phyloP scores from a whole-genome alignment of 345 rosid genomes.

The Populus euphratica region DNA sequence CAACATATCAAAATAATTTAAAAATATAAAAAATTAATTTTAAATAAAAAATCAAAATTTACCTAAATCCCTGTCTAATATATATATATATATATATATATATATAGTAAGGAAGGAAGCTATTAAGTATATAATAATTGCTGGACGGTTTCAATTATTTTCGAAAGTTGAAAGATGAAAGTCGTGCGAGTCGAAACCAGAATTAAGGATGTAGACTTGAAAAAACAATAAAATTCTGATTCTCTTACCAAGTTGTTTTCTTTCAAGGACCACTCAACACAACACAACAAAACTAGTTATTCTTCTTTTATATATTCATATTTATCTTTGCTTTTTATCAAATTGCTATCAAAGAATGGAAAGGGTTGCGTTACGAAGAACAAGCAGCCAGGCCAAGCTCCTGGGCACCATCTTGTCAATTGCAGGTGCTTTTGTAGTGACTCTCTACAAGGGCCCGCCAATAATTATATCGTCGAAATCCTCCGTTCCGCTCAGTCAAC shows the following conservation, averaged over 20 bases:
- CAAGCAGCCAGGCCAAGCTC: slow-evolving; percentile 73
- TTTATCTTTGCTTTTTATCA: neutral
- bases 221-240: too few relatives aligned
- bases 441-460: slow-evolving; percentile 68
- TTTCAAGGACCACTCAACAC: neutral
- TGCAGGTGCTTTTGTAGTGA: slow-evolving; percentile 69
- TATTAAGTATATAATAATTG: too few relatives aligned
- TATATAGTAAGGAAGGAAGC: too few relatives aligned
- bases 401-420: slow-evolving; percentile 75
- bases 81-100: too few relatives aligned
- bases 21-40: too few relatives aligned
- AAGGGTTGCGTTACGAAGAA: slow-evolving; percentile 45
- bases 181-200: too few relatives aligned
- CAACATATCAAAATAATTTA: rapidly evolving
- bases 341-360: slow-evolving; percentile 59
- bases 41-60: too few relatives aligned
- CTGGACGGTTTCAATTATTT: too few relatives aligned
- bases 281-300: neutral
- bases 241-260: too few relatives aligned
- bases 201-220: too few relatives aligned
- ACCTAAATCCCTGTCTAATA: too few relatives aligned
- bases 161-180: too few relatives aligned
- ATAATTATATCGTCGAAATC: slow-evolving; percentile 38
- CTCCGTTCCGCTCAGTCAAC: slow-evolving; percentile 19
- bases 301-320: neutral